phyloP scores from a whole-genome alignment of 73 alveolate genomes.

The Effrenium voratum region DNA sequence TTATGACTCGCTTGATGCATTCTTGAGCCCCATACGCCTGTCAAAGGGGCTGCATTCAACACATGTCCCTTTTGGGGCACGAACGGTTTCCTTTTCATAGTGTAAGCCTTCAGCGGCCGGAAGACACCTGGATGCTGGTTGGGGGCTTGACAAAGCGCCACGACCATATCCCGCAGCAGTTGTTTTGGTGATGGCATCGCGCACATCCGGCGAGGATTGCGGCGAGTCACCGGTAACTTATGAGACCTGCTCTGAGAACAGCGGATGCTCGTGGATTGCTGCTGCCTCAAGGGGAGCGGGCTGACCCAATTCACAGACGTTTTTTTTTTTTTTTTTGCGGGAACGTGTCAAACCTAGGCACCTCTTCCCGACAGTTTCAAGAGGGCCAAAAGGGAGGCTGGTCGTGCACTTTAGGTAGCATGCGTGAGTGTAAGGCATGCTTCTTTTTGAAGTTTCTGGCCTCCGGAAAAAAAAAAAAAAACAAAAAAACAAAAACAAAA shows the following conservation, averaged over 20 bases:
- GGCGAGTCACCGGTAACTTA: conserved; percentile 36
- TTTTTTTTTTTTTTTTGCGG: too few relatives aligned
- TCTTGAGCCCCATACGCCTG: not conserved
- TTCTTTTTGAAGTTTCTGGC: too few relatives aligned
- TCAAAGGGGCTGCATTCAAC: not conserved
- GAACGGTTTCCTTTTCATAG: not conserved
- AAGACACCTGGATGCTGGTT: not conserved
- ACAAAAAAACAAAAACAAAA: not conserved
- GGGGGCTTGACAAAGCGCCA: not conserved
- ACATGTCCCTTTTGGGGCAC: not conserved
- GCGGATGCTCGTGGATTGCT: conserved; percentile 60
- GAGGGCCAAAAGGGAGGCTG: too few relatives aligned
- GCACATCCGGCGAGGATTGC: conserved; percentile 32
- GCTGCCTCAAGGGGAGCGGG: too few relatives aligned
- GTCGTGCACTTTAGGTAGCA: too few relatives aligned
- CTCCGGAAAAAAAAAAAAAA: too few relatives aligned
- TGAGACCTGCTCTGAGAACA: conserved; percentile 29
- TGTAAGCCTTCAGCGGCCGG: not conserved
- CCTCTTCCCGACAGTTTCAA: too few relatives aligned
- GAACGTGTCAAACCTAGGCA: too few relatives aligned
- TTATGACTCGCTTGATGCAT: too few relatives aligned
- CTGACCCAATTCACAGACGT: too few relatives aligned
- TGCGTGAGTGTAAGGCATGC: too few relatives aligned
- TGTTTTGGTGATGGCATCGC: not conserved
- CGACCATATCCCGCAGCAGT: not conserved